phyloP scores from a whole-genome alignment of 2,329 filamentous ascomycete species.

The Botrytis fragariae region DNA sequence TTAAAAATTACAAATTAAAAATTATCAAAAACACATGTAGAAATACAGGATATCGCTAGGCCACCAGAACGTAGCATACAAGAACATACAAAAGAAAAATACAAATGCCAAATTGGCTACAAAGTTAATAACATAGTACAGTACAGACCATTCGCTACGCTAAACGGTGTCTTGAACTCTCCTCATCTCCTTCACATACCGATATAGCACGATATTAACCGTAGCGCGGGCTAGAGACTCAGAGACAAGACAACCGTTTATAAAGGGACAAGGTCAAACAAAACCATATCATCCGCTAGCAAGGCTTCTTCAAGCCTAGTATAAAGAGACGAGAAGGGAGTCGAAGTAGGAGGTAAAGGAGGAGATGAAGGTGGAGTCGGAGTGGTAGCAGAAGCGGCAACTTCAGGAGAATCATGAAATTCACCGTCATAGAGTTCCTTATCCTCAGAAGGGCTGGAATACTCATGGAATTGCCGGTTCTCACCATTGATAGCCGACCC shows the following conservation, averaged over 20 bases:
- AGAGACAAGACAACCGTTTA: background rate
- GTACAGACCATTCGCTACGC: background rate
- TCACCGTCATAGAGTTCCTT: too few species aligned
- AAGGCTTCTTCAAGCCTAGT: background rate
- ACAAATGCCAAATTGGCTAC: background rate
- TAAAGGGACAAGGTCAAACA: too few species aligned
- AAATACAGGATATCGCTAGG: background rate
- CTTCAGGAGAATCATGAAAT: background rate
- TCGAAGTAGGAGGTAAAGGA: background rate
- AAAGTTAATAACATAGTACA: background rate
- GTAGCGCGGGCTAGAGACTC: background rate
- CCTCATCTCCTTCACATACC: background rate
- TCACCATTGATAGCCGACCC: background rate
- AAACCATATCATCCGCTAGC: background rate
- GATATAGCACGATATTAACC: background rate
- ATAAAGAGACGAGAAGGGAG: background rate
- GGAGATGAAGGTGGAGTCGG: too few species aligned
- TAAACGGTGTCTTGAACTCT: background rate
- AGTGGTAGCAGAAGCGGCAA: background rate
- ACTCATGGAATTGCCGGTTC: too few species aligned
- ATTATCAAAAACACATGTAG: background rate
- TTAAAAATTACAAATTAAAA: too few species aligned
- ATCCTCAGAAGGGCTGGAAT: too few species aligned
- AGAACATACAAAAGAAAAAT: background rate
- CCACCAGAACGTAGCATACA: background rate